Percentiles rank a stretch among this genome's conserved stretches.
Conservation (phyloP, 768 basidiomycete species). For the Leccinum disarticulatum region DNA sequence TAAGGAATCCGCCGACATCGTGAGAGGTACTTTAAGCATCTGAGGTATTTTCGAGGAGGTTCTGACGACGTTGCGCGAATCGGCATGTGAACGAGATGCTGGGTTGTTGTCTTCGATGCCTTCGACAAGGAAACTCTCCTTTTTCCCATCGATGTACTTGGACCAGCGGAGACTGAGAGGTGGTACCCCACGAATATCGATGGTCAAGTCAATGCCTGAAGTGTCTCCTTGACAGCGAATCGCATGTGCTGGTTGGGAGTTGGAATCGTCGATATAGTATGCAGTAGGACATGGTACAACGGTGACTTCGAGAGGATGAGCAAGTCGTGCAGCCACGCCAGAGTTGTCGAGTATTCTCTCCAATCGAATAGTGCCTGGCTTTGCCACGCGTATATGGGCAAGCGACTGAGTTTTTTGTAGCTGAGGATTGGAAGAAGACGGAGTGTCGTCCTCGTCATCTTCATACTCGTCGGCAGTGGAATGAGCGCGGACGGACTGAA, state of each 20-base stretch:
- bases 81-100: constrained; percentile 28
- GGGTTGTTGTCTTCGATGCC: constrained; percentile 69
- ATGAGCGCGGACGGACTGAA: constrained; percentile 45
- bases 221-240: constrained; percentile 72
- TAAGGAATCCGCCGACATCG: constrained; percentile 57
- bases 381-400: constrained; percentile 66
- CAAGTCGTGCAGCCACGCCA: constrained; percentile 71
- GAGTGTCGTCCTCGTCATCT: constrained; percentile 45
- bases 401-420: constrained; percentile 77
- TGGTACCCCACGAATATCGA: constrained; percentile 71
- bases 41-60: constrained; percentile 42
- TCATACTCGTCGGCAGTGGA: constrained; percentile 67
- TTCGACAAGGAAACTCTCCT: constrained; percentile 76
- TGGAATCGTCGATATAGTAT: constrained; percentile 50
- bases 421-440: constrained; percentile 38
- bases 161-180: constrained; percentile 79
- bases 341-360: constrained; percentile 71
- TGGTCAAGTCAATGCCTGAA: constrained; percentile 52
- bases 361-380: constrained; percentile 74
- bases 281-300: constrained; percentile 84
- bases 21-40: constrained; percentile 65
- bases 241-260: constrained; percentile 38
- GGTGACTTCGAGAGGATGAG: constrained; percentile 58
- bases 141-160: constrained; percentile 61
- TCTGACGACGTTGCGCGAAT: constrained; percentile 24